These are phyloP conservation scores for Phyllostachys edulis DNA, from an alignment of 176 grass and related monocot species.

Conservation along the genomic window DNA sequence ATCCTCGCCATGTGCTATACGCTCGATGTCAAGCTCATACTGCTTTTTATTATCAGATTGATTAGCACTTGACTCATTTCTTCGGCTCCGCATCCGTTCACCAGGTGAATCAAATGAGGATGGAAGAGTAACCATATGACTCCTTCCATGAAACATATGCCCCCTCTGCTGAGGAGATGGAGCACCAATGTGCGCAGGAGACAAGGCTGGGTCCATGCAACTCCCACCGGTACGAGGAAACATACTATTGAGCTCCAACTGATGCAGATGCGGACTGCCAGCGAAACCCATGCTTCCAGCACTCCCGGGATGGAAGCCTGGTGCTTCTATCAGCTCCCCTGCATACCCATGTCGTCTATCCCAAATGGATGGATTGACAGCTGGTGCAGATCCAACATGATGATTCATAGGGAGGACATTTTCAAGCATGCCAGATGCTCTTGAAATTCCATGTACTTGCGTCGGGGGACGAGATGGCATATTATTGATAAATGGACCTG, in stretches of 20 bases:
- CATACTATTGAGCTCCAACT: slow-evolving; percentile 55
- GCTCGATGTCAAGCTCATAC: slow-evolving; percentile 88
- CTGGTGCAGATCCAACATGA: slow-evolving; percentile 85
- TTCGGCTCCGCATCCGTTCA: slow-evolving; percentile 64
- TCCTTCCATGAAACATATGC: slow-evolving; percentile 74
- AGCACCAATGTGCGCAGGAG: slow-evolving; percentile 55
- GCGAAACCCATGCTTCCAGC: slow-evolving; percentile 63
- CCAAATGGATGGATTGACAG: slow-evolving; percentile 61
- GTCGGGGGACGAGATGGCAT: slow-evolving; percentile 40
- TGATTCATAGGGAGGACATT: slow-evolving; percentile 43
- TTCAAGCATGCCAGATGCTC: slow-evolving; percentile 52
- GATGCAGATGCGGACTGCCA: slow-evolving; percentile 55
- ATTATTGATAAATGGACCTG: slow-evolving; percentile 49
- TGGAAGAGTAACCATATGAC: slow-evolving; percentile 48
- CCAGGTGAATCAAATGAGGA: slow-evolving; percentile 59
- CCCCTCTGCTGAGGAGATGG: slow-evolving; percentile 73
- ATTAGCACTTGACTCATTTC: slow-evolving; percentile 67
- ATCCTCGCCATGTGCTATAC: slow-evolving; percentile 68
- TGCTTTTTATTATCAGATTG: slow-evolving; percentile 87
- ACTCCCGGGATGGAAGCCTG: slow-evolving; percentile 55
- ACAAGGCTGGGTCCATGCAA: slow-evolving; percentile 51
- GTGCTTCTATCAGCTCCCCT: slow-evolving; percentile 44
- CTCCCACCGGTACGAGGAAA: slow-evolving; percentile 46
- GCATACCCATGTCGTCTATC: slow-evolving; percentile 52
- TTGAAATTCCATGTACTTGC: slow-evolving; percentile 53